A percentile compares a stretch with the other conserved stretches of the same genome.
These are phyloP conservation scores for Vitis hybrid DNA, from an alignment of 177 flowering plant genomes.

Conservation along the genomic window DNA sequence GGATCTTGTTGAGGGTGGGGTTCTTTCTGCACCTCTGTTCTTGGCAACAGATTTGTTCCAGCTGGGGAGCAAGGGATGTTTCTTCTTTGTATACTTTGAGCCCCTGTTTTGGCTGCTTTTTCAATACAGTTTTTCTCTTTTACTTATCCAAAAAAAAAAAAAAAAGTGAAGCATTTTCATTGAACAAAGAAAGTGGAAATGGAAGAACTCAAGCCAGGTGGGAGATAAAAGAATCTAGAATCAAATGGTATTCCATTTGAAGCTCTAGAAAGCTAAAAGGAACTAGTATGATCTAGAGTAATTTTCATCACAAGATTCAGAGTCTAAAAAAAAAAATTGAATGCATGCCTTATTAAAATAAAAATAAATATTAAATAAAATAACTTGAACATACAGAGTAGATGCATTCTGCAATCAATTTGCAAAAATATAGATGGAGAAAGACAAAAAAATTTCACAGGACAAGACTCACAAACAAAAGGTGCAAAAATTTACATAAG, in stretches of 20 bases:
- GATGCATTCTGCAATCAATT: neutral
- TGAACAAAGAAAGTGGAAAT: neutral
- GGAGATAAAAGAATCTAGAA: neutral
- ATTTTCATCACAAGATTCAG: neutral
- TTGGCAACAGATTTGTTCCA: too few species aligned
- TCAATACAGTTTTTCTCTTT: too few species aligned
- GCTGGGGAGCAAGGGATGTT: too few species aligned
- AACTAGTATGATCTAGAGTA: neutral
- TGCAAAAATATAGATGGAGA: neutral
- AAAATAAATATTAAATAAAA: too few species aligned
- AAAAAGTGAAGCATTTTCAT: neutral
- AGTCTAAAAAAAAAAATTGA: neutral
- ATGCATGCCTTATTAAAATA: too few species aligned
- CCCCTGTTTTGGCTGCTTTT: too few species aligned
- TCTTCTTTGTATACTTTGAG: too few species aligned
- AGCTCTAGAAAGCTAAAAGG: neutral
- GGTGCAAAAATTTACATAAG: neutral
- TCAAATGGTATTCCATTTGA: neutral
- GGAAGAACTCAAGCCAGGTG: neutral
- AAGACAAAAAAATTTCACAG: neutral
- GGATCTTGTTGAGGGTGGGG: too few species aligned
- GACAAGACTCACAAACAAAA: neutral
- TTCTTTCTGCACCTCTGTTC: too few species aligned
- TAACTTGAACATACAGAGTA: neutral
- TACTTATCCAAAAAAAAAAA: too few species aligned